Base-by-base conservation (phyloP, 805 yeast species). In the Kazachstania taianensis region DNA sequence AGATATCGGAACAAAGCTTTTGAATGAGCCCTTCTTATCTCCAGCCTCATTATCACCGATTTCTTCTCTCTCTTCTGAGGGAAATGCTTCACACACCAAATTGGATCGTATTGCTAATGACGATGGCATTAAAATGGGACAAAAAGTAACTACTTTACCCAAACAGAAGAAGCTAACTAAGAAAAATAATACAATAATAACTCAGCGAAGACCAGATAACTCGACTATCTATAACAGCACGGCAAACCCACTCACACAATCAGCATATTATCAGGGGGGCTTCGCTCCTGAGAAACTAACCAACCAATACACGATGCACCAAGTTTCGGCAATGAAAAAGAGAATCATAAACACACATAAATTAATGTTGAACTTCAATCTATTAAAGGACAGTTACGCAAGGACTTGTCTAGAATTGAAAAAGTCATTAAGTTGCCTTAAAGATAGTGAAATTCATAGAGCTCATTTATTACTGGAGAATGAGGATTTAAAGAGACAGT, bases 31-130 rank as follows among this genome's bases (percentile, higher is more conserved):
- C 20, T 33, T 39, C 13, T 14, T 61, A 19, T 55, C 65, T 6
- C 67, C 67, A 4, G 63, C 50, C 17, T 62, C 66, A 1, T 38
- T 62, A 19, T 46, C 60, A 9, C 60, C 66, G 7, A 43, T 50
- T 5, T 52, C 60, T 5, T 28, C 42, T 33, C 17, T 31, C 15
- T 32, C 38, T 12, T 31, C 41, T 5, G 39, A 36, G 8, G 30
- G 17, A n/a, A 39, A 10, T 28, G 42, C 35, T 13, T 14, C 14
- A 5, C 15, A 26, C 14, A 10, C 13, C 14, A 26, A 26, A 26
- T 26, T 26, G 4, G 29, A 26, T n/a, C 25, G 25, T 9, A 9
- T 9, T 22, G 25, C 12, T 22, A n/a, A 3, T 3, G 12, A 22
- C 12, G 25, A 9, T 4, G 25, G 8, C 12, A 22, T 9, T 9